These are phyloP conservation scores for Tulasnella sp. DNA, from an alignment of 768 basidiomycete genomes.

Conservation along the genomic window DNA sequence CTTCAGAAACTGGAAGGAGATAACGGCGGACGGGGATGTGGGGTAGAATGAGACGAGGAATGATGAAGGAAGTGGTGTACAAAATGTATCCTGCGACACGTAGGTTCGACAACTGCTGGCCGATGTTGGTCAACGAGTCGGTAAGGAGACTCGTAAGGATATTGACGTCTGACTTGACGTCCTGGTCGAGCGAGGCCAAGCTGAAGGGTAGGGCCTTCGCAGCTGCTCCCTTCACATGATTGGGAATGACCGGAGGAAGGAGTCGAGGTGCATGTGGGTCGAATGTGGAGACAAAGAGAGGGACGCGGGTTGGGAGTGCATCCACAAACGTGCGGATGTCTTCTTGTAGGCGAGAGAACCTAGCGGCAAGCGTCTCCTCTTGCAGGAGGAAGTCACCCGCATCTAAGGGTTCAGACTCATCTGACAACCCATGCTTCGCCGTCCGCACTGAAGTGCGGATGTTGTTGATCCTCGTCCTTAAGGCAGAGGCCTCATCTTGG, in stretches of 20 bases:
- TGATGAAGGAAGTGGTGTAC: slow-evolving; percentile 4
- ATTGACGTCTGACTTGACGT: slow-evolving; percentile 60
- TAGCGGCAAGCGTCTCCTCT: neutral
- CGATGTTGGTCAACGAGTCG: neutral
- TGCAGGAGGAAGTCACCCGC: neutral
- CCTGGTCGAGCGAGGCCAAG: slow-evolving; percentile 46
- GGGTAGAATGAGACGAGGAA: neutral
- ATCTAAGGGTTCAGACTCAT: neutral
- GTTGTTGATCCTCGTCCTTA: slow-evolving; percentile 54
- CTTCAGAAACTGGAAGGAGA: neutral
- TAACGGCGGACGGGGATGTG: neutral
- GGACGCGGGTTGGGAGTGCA: slow-evolving; percentile 41
- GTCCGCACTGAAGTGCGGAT: slow-evolving; percentile 39
- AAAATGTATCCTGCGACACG: slow-evolving; percentile 7
- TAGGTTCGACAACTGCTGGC: neutral
- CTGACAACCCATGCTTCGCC: slow-evolving; percentile 35
- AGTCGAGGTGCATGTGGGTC: slow-evolving; percentile 13
- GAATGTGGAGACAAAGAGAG: slow-evolving; percentile 35
- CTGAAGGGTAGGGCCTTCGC: slow-evolving; percentile 41
- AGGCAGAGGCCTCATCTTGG: slow-evolving; percentile 46
- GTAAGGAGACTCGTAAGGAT: slow-evolving; percentile 31
- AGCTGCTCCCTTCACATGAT: slow-evolving; percentile 9
- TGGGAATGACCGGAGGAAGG: slow-evolving; percentile 15
- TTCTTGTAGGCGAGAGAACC: slow-evolving; percentile 28
- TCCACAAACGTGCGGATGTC: slow-evolving; percentile 42